Conservation (phyloP, 2,329 filamentous ascomycete genomes). For the Huntiella decipiens region DNA sequence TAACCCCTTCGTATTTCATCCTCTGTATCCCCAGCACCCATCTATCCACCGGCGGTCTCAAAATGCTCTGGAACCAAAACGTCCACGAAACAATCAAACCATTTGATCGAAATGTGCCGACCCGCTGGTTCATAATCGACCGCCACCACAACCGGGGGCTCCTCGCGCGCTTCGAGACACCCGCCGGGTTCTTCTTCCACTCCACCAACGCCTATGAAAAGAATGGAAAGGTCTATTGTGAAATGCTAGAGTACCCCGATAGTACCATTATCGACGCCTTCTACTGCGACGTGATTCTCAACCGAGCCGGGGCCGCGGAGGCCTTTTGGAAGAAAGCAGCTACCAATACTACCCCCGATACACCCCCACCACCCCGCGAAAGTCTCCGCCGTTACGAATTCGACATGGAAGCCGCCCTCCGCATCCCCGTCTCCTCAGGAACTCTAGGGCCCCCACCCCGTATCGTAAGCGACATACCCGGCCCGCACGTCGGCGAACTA, state of each 20-base stretch:
- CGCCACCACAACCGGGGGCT: constrained; percentile 41
- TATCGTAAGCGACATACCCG: constrained; percentile 27
- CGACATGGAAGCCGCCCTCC: constrained; percentile 16
- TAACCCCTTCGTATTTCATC: constrained; percentile 51
- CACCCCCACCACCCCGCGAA: background rate
- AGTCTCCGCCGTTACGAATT: constrained; percentile 27
- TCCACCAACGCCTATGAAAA: constrained; percentile 55
- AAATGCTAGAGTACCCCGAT: constrained; percentile 44
- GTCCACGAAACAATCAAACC: constrained; percentile 47
- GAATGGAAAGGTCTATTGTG: constrained; percentile 37
- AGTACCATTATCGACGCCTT: constrained; percentile 45
- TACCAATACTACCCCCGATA: constrained; percentile 18
- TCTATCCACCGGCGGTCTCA: constrained; percentile 35
- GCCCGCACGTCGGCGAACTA: constrained; percentile 40
- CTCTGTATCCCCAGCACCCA: constrained; percentile 55
- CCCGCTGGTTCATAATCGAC: constrained; percentile 59
- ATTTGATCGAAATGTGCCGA: constrained; percentile 36
- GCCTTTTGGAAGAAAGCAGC: constrained; percentile 25
- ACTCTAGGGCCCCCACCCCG: constrained; percentile 1
- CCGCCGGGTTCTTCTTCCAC: constrained; percentile 63
- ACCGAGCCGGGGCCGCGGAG: constrained; percentile 27
- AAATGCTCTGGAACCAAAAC: constrained; percentile 45
- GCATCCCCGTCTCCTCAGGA: background rate
- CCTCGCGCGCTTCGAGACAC: constrained; percentile 47
- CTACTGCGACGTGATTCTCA: constrained; percentile 50